Base-by-base conservation (phyloP, 108 stramenopile genomes). In the Fistulifera pelliculosa region DNA sequence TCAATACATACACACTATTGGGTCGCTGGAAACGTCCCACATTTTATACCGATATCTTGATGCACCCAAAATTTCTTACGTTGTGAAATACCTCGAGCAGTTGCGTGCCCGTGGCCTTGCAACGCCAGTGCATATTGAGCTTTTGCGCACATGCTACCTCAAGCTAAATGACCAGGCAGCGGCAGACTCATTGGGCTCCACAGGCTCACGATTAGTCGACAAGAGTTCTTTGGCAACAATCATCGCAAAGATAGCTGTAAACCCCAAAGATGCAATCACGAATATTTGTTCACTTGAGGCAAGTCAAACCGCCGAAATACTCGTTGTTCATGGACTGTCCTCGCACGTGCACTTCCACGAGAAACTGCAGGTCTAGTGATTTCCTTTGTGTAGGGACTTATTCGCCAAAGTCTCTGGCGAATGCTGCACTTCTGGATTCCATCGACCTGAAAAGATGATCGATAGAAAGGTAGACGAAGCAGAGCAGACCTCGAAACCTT, bases 1-100 rank as follows among this genome's bases (percentile, higher is more conserved):
- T 51, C 95, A 96, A 70, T 98, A 96, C 76, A 77, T 81, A 45
- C 62, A 87, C 47, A 98, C 97, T 8, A 95, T 98, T 61, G 95
- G 97, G 0, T 80, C 85, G 38, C 57, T 96, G 41, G 95, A 96
- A 50, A 76, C 93, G 7, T 92, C 90, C 17, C 93, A 95, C 56
- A 95, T 98, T 48, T 84, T 98, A 50, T 87, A 83, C 55, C 75
- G 94, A 23, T 98, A 72, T 52, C 68, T 98, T 39, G 94, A 95
- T 72, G 80, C 95, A 4, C 93, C 87, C 24, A 85, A 93, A 47
- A 90, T 95, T 61, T 76, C 77, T 22, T 55, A 89, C 19, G 60
- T 96, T 22, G 90, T 85, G 18, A 71, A 70, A 44, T 98, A 98
- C 55, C 73, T 98, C 54, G 94, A 94, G 54, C 75, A 77, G 41